Conservation (phyloP, 192 early-diverging fungal species). For the Phlyctochytrium planicorne region DNA sequence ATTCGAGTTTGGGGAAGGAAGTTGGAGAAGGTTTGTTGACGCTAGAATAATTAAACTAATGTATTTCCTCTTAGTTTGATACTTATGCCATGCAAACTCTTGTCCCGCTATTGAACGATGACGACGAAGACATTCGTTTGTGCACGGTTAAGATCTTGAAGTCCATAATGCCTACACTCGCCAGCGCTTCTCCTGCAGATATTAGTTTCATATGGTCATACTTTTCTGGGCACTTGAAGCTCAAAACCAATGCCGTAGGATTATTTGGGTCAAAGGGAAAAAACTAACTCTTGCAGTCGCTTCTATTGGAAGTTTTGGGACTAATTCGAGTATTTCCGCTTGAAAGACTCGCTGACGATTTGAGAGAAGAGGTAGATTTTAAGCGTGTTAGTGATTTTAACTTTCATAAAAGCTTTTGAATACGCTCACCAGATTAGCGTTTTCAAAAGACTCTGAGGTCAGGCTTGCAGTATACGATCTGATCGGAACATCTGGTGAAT, state of each 20-base stretch:
- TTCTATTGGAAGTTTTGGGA: slow-evolving; percentile 18
- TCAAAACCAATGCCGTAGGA: slow-evolving; percentile 35
- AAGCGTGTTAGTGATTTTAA: background rate
- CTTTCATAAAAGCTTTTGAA: slow-evolving; percentile 35
- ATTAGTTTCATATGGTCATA: slow-evolving; percentile 51
- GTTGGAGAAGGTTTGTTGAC: slow-evolving; percentile 41
- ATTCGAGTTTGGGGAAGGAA: slow-evolving; percentile 50
- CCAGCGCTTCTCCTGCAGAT: slow-evolving; percentile 35
- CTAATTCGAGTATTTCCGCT: slow-evolving; percentile 46
- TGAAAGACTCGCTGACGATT: slow-evolving; percentile 34
- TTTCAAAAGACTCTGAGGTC: slow-evolving; percentile 39
- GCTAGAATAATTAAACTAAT: too few species aligned
- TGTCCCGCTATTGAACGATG: slow-evolving; percentile 41
- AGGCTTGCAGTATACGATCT: slow-evolving; percentile 48
- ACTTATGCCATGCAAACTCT: slow-evolving; percentile 55
- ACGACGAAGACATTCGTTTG: slow-evolving; percentile 49
- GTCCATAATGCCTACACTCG: slow-evolving; percentile 40
- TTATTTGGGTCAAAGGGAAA: background rate
- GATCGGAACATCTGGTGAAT: slow-evolving; percentile 35
- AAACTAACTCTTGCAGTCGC: background rate
- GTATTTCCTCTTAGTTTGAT: too few species aligned
- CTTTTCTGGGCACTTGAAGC: slow-evolving; percentile 39
- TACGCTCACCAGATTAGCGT: slow-evolving; percentile 40
- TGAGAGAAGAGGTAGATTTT: slow-evolving; percentile 41
- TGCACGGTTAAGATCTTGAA: slow-evolving; percentile 39